Base-by-base conservation (phyloP, 2,329 filamentous ascomycete species). In the Arthrocladium fulminans region DNA sequence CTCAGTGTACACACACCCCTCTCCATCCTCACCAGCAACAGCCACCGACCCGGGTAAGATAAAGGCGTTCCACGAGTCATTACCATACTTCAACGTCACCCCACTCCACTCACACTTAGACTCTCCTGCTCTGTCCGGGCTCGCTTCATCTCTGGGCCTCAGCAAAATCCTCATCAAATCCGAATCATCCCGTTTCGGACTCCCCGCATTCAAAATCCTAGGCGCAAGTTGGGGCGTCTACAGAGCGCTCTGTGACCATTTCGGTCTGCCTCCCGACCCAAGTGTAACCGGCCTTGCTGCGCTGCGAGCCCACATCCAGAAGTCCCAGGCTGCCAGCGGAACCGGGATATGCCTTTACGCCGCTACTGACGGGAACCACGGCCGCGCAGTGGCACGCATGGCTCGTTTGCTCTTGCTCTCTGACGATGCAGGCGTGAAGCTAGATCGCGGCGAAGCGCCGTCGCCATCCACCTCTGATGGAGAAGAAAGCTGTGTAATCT, bases 151-250 rank as follows among this genome's bases (percentile, higher is more conserved):
- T 12, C 63, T 88, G 0, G 75, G 75, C 0, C 65, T 86, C 9
- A 64, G 66, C 0, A 66, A 72, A 3, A 69, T 89, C 2, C 72
- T 81, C 30, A 59, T 88, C 54, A 90, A 90, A 60, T 79, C 88
- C 57, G 85, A 90, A 62, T 80, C 76, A 23, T 70, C 66, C 46
- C 75, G 85, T 3, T 77, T 87, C 30, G 80, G 81, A 0, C 70
- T 89, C 1, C 83, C 83, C 0, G 76, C 84, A 0, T 90, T 89
- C 71, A 92, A 92, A 64, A 85, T 89, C 38, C 74, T 89, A 0
- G 86, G 86, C 17, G 85, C 86, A 1, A 85, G 82, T 0, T 90
- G 84, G 84, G 84, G 77, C 0, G 73, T 77, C 2, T 82, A 79
- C 56, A 73, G 76, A 5, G 77, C 81, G 12, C 59, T 46, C 10